Evolutionary conservation across 176 grass and related monocot species (phyloP).

Genomic region (Oryza australiensis): DNA sequence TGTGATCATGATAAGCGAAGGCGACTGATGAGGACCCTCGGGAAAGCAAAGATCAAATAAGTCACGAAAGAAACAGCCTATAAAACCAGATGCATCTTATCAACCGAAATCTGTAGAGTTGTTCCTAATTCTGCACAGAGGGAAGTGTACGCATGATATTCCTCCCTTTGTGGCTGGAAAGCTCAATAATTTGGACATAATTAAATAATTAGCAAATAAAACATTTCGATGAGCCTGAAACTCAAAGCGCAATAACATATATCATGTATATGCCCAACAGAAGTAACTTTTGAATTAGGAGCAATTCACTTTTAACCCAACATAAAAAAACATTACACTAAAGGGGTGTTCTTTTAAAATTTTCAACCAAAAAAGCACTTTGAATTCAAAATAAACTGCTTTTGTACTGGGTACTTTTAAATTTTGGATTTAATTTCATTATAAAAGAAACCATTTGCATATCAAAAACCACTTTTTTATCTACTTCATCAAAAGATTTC

Average conservation of each 20-base stretch:
- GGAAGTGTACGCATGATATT: background rate
- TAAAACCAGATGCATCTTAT: background rate
- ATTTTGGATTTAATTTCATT: too few species aligned
- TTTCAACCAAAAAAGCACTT: too few species aligned
- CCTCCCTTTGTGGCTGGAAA: background rate
- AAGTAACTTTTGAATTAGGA: background rate
- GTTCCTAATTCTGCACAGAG: background rate
- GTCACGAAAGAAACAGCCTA: constrained; percentile 4
- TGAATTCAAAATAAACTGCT: too few species aligned
- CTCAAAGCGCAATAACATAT: background rate
- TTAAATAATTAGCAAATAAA: too few species aligned
- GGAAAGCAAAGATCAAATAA: constrained; percentile 9
- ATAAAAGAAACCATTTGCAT: too few species aligned
- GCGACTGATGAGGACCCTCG: background rate
- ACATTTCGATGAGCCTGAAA: background rate
- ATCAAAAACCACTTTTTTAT: too few species aligned
- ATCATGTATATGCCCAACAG: background rate
- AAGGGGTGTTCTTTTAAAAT: too few species aligned
- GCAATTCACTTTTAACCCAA: background rate
- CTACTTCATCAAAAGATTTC: too few species aligned
- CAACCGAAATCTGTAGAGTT: background rate
- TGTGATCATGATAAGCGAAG: constrained; percentile 32
- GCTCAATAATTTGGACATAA: background rate
- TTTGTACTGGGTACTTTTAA: too few species aligned
- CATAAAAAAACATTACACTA: too few species aligned